Evolutionary conservation across 805 yeast species (phyloP), one percentile per base, ranked within the genome.

Genomic region (Wickerhamiella australiensis): DNA sequence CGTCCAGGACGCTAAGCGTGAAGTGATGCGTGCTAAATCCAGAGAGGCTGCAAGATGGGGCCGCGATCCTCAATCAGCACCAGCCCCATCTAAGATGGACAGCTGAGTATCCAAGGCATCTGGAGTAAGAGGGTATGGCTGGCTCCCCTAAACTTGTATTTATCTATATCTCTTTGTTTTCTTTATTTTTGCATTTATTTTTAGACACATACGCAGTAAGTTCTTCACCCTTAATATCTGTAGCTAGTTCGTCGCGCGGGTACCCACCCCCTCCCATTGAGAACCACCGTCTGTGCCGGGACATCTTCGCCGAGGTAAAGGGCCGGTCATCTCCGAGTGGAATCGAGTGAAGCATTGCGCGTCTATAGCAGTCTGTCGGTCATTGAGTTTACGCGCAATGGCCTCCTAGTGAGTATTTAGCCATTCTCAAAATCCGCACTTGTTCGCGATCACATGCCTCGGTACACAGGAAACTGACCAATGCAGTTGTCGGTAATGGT

Each of bases 1-100:
- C 6, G 48, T 46, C 7, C 46, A 46, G 7, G 23, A 20, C 7
- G 54, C 54, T 33, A 40, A 46, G 13, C 15, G 22, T 3, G 21
- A 40, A 18, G 52, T 50, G 23, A 33, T 33, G 38, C 18, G 20
- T 15, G 38, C 20, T 11, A 33, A 33, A 15, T 4, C 38, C 18
- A 33, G 38, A 33, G 38, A 33, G 38, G 38, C 38, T 9, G 21
- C 9, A 15, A 33, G 20, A 15, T 20, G 20, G 20, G 15, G 15
- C 7, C 38, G 13, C 33, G n/a, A n/a, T n/a, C n/a, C n/a, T n/a
- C n/a, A n/a, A n/a, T n/a, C n/a, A n/a, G n/a, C n/a, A n/a, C n/a
- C n/a, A n/a, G n/a, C n/a, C n/a, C n/a, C n/a, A n/a, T n/a, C n/a
- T n/a, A n/a, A n/a, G n/a, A n/a, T n/a, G n/a, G n/a, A n/a, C n/a